A percentile compares a stretch with the other conserved stretches of the same genome.
Evolutionary conservation across 257 asterid genomes (phyloP).

Genomic region (Scutellaria galericulata): DNA sequence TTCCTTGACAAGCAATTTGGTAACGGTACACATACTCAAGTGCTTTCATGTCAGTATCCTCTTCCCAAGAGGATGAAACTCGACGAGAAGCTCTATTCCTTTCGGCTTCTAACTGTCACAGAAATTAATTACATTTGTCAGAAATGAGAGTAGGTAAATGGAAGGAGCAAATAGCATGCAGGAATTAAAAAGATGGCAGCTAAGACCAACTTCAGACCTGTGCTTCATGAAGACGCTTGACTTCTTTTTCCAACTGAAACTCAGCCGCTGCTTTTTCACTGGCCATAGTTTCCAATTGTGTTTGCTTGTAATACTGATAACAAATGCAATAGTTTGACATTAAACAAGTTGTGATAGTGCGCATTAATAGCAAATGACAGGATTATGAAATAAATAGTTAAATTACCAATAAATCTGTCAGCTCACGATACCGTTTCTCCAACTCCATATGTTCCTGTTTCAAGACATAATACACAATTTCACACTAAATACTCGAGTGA

Average conservation of each 20-base stretch:
- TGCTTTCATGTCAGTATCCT: slow-evolving; percentile 87
- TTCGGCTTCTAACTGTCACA: slow-evolving; percentile 85
- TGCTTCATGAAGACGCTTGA: slow-evolving; percentile 81
- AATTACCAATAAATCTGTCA: slow-evolving; percentile 91
- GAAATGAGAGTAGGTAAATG: slow-evolving; percentile 23
- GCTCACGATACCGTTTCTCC: slow-evolving; percentile 98
- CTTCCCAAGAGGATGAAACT: slow-evolving; percentile 94
- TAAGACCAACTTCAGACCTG: slow-evolving; percentile 57
- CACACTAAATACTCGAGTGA: slow-evolving; percentile 15
- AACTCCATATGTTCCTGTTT: slow-evolving; percentile 97
- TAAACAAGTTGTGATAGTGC: slow-evolving; percentile 31
- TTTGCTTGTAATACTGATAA: slow-evolving; percentile 94
- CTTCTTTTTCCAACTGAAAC: slow-evolving; percentile 98
- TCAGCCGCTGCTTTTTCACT: slow-evolving; percentile 99
- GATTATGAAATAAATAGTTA: slow-evolving; percentile 30
- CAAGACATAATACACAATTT: slow-evolving; percentile 37
- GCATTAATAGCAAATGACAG: slow-evolving; percentile 31
- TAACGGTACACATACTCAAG: slow-evolving; percentile 79
- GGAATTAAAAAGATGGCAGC: slow-evolving; percentile 22
- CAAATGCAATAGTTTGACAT: slow-evolving; percentile 35
- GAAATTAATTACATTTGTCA: slow-evolving; percentile 26
- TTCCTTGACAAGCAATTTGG: slow-evolving; percentile 25
- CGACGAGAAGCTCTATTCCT: slow-evolving; percentile 84
- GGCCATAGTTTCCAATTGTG: slow-evolving; percentile 97
- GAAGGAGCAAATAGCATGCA: slow-evolving; percentile 7